Percentiles rank a stretch among this genome's conserved stretches.
Evolutionary conservation across 345 rosid species (phyloP).

Genomic region (Euphorbia peplus): DNA sequence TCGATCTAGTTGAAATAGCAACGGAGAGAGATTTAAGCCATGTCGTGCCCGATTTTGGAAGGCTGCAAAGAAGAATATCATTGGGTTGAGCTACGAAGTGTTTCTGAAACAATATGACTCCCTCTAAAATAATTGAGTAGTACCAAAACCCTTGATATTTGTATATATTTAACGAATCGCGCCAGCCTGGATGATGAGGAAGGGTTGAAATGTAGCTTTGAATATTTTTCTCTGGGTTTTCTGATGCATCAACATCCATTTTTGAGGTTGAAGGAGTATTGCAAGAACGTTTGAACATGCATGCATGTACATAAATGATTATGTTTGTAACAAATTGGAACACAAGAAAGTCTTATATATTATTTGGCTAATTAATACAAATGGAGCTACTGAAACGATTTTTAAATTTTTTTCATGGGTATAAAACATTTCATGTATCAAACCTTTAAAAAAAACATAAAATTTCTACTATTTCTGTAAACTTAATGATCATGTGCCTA

Average conservation of each 20-base stretch:
- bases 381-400: no score
- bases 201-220: neutral
- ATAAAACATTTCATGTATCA: no score
- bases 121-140: neutral
- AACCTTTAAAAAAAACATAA: no score
- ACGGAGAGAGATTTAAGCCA: conserved; percentile 20
- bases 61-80: neutral
- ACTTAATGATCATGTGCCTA: no score
- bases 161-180: neutral
- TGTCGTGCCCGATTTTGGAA: conserved; percentile 26
- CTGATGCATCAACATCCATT: neutral
- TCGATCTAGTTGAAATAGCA: conserved; percentile 5
- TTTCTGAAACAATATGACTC: neutral
- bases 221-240: neutral
- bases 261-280: no score
- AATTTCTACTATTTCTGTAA: no score
- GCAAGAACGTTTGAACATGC: no score
- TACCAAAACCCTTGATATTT: conserved; percentile 13
- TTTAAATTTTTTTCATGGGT: no score
- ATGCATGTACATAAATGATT: no score
- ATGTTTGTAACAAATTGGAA: no score
- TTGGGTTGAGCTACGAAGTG: conserved; percentile 11
- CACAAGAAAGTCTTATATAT: no score
- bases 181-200: neutral
- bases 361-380: no score